Evolutionary conservation across 176 grass and related monocot species (phyloP).

Genomic region (Phoenix roebelenii): DNA sequence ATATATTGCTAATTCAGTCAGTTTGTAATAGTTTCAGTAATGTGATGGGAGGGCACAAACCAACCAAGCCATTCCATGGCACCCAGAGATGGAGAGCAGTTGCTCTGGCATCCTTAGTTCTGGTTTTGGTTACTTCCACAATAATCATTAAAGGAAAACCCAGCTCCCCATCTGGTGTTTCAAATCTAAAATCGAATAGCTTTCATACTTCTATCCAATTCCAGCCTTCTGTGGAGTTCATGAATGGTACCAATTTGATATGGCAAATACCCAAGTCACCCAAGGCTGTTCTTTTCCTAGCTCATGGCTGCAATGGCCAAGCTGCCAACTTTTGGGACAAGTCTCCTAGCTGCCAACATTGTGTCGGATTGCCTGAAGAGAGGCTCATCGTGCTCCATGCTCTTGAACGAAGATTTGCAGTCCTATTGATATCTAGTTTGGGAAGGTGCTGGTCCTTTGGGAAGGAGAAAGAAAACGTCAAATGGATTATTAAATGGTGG

Average conservation of each 20-base stretch:
- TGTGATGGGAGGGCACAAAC: no score
- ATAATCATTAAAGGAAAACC: slow-evolving; percentile 21
- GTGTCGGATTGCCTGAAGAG: slow-evolving; percentile 77
- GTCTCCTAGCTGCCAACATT: slow-evolving; percentile 44
- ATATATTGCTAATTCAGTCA: no score
- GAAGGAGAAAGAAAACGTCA: slow-evolving; percentile 48
- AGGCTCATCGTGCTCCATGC: slow-evolving; percentile 51
- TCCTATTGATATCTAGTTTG: slow-evolving; percentile 64
- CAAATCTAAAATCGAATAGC: slow-evolving; percentile 5
- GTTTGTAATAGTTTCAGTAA: no score
- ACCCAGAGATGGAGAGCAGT: slow-evolving; percentile 7
- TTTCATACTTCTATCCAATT: slow-evolving; percentile 29
- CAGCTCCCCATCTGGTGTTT: slow-evolving; percentile 1
- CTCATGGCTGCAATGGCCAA: slow-evolving; percentile 72
- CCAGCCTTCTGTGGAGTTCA: slow-evolving; percentile 33
- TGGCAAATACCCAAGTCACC: slow-evolving; percentile 51
- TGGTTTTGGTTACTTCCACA: slow-evolving; percentile 31
- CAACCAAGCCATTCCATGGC: neutral
- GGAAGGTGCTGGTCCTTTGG: slow-evolving; percentile 53
- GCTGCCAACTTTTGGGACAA: slow-evolving; percentile 86
- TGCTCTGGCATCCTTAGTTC: slow-evolving; percentile 13
- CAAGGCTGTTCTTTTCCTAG: slow-evolving; percentile 56
- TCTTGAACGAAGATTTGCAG: slow-evolving; percentile 55
- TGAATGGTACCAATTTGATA: slow-evolving; percentile 67
- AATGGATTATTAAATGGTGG: slow-evolving; percentile 72